Base-by-base conservation (phyloP, 805 yeast species). In the Ogataea populi-albae region DNA sequence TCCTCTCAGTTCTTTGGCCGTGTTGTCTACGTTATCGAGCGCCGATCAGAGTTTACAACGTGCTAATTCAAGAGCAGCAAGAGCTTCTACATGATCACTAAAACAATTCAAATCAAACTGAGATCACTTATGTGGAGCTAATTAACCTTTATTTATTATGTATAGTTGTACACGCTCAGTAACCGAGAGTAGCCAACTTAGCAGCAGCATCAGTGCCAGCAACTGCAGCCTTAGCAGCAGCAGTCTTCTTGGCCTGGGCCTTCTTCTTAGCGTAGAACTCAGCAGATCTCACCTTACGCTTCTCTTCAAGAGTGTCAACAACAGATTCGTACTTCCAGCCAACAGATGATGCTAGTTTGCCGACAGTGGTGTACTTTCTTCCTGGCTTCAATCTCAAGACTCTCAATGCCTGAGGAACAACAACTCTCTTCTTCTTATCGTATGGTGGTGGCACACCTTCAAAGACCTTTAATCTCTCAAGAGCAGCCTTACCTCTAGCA, bases 401-500 rank as follows among this genome's bases (percentile, higher is more conserved):
- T 78, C 98, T 87, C 68, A 93, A 80, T 66, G 98, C 98, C 79
- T 87, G 96, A 70, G 98, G 98, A 66, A 93, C 98, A 60, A 93
- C 98, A 68, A 89, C 96, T 73, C 96, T 87, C 95, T 91, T 91
- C 87, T 88, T 86, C 79, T 82, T 87, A 93, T 93, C 98, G 75
- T 85, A 93, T 76, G 98, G 98, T 49, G 97, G 88, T 73, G 99
- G 99, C 53, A 93, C 81, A 84, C 99, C 99, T 78, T 93, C 98
- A 65, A 86, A 93, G 61, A 91, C 98, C 91, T 93, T 87, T 64
- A 93, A 86, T 78, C 97, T 89, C 79, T 89, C 98, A 67, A 93
- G 74, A 64, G 99, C 99, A 68, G 98, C 98, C 79, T 86, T 85
- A 75, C 99, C 99, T 77, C 98, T 93, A 62, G 98, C 93, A 59